Base-by-base conservation (phyloP, 208 protist species). In the Trypanosoma melophagium region DNA sequence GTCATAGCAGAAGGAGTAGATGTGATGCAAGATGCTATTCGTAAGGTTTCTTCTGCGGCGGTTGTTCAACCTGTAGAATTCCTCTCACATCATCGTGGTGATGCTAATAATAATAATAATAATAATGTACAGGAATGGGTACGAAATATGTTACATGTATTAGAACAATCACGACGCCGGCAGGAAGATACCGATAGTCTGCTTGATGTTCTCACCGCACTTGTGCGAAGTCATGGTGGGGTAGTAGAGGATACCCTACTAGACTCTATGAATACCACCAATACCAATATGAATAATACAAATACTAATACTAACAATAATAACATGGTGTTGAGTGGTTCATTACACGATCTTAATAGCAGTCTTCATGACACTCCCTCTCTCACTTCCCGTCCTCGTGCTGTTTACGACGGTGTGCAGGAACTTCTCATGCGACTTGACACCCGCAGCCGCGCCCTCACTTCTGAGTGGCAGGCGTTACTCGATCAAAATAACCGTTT, bases 401-500 rank as follows among this genome's bases (percentile, higher is more conserved):
- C 52, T 8, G 63, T 77, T 4, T 59, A 71, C 24, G 21, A 50
- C 52, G 68, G 58, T 8, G 21, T 76, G 51, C 62, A 72, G 31
- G 63, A 76, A 21, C 52, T 84, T 35, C 24, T 80, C 8, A 35
- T 14, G 10, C 58, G 69, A 45, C 47, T 86, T 10, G 65, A 81
- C 21, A 44, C 38, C n/a, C 68, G 70, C 10, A 54, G 59, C 19
- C 35, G 56, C 17, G 64, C 47, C 2, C 61, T 81, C 12, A 78
- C 66, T 14, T 60, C 66, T 4, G 75, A 92, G 54, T 87, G 78
- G 80, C 77, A 92, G 54, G 63, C 76, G 16, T 59, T 83, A 13
- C 76, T 45, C 9, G 76, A 83, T 41, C 74, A 79, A 62, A 83
- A 80, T 28, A 65, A 80, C n/a, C 76, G 80, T 1, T 63, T 93